Evolutionary conservation across 2,329 filamentous ascomycete genomes (phyloP), one percentile per base, ranked within the genome.

Genomic region (Diaporthe sp.): DNA sequence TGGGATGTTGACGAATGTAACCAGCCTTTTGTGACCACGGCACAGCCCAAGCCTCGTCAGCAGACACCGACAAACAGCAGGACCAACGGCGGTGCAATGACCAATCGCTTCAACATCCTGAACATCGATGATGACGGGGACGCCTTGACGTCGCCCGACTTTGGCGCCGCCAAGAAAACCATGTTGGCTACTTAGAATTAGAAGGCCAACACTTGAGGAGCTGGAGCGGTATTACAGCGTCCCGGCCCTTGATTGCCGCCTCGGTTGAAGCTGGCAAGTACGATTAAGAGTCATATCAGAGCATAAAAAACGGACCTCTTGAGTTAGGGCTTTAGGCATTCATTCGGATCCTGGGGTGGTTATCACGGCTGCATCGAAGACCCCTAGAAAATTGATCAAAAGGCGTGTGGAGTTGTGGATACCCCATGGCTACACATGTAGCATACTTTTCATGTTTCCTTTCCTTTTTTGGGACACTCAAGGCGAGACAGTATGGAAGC

Each of bases 1-100:
- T 96, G 92, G 88, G 91, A 88, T 76, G 83, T 86, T 0, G 95
- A 97, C 79, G 94, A 96, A 79, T 97, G 95, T 80, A 90, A 90
- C 51, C 88, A 89, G 74, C 88, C 92, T 1, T 82, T 93, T 65
- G 82, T 86, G 57, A 74, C 74, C 51, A 80, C 68, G 6, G 44
- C 77, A 79, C 58, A 82, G 78, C 76, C 79, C 77, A 75, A 74
- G 70, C 67, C 77, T 31, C 80, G 77, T 28, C 82, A 80, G 53
- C 80, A 82, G 28, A 79, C 78, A 28, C 68, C 79, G 15, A 77
- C 78, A 17, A 25, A 68, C 17, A 77, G 81, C n/a, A 86, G 84
- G 76, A 87, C 84, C 78, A 37, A 71, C 1, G 80, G 70, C 4
- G 81, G 83, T 31, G 6, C 42, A 61, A 82, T 86, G 73, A 81